phyloP scores from a whole-genome alignment of 192 early-diverging fungal genomes.

The Chytriomyces confervae region DNA sequence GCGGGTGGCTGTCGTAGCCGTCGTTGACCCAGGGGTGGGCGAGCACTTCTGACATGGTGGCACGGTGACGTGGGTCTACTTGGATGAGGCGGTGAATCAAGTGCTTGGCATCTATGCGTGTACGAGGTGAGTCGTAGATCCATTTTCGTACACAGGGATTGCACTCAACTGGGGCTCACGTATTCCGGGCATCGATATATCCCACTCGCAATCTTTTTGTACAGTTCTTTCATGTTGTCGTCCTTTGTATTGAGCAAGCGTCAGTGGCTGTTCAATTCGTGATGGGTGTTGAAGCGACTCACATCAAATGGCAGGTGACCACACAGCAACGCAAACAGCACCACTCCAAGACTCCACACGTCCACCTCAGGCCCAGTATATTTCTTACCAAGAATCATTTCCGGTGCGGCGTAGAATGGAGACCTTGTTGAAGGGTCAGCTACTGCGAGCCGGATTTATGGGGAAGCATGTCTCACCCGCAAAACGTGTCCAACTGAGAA shows the following conservation, averaged over 20 bases:
- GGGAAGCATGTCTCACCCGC: conserved; percentile 64
- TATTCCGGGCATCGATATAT: conserved; percentile 63
- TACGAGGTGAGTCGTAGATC: conserved; percentile 77
- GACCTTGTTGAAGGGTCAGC: conserved; percentile 40
- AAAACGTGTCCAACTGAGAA: conserved; percentile 58
- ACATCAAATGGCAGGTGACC: conserved; percentile 83
- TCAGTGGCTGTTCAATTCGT: not conserved
- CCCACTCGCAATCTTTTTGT: conserved; percentile 81
- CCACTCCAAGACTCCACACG: conserved; percentile 83
- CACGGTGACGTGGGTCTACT: conserved; percentile 71
- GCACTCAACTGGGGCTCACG: conserved; percentile 54
- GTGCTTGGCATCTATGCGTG: conserved; percentile 67
- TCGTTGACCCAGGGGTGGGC: conserved; percentile 82
- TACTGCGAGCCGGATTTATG: conserved; percentile 52
- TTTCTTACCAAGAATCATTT: conserved; percentile 80
- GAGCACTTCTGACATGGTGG: conserved; percentile 72
- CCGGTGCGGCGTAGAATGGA: conserved; percentile 84
- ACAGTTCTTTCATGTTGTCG: conserved; percentile 81
- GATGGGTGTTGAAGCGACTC: not conserved
- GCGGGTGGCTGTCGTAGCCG: conserved; percentile 64
- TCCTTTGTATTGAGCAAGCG: conserved; percentile 40
- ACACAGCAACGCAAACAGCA: conserved; percentile 83
- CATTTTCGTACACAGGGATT: conserved; percentile 81
- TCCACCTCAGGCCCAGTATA: conserved; percentile 89
- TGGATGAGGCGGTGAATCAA: conserved; percentile 75